phyloP scores from a whole-genome alignment of 2,329 filamentous ascomycete species.

The Cladophialophora immunda region DNA sequence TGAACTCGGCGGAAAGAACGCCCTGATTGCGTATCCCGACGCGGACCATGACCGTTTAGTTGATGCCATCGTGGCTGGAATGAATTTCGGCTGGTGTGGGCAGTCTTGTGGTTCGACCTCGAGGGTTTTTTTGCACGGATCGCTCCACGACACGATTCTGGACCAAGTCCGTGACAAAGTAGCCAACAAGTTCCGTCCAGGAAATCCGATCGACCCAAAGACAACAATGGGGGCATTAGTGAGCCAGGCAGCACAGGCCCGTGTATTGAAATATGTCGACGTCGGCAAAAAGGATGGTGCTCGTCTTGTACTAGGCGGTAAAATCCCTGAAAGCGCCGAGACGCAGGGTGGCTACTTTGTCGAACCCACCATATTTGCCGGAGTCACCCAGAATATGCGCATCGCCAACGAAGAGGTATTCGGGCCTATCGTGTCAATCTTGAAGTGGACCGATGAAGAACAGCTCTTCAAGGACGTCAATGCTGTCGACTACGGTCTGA shows the following conservation, averaged over 20 bases:
- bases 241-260: conserved; percentile 26
- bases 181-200: conserved; percentile 66
- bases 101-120: conserved; percentile 72
- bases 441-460: conserved; percentile 28
- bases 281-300: conserved; percentile 33
- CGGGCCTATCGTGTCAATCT: conserved; percentile 29
- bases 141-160: conserved; percentile 70
- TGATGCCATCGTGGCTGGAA: conserved; percentile 64
- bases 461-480: conserved; percentile 24
- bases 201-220: conserved; percentile 69
- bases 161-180: conserved; percentile 68
- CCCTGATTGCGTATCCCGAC: conserved; percentile 70
- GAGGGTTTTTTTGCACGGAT: conserved; percentile 69
- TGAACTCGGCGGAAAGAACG: conserved; percentile 72
- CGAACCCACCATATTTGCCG: conserved; percentile 32
- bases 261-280: conserved; percentile 30
- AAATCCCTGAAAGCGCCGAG: conserved; percentile 7
- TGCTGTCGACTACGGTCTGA: conserved; percentile 26
- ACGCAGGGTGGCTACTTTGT: conserved; percentile 33
- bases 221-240: conserved; percentile 30
- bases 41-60: conserved; percentile 73
- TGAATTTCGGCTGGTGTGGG: conserved; percentile 43
- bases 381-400: conserved; percentile 31
- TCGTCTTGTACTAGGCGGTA: conserved; percentile 20
- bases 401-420: conserved; percentile 37